Base-by-base conservation (phyloP, 441 rosid genomes). In the Pelargonium australe region DNA sequence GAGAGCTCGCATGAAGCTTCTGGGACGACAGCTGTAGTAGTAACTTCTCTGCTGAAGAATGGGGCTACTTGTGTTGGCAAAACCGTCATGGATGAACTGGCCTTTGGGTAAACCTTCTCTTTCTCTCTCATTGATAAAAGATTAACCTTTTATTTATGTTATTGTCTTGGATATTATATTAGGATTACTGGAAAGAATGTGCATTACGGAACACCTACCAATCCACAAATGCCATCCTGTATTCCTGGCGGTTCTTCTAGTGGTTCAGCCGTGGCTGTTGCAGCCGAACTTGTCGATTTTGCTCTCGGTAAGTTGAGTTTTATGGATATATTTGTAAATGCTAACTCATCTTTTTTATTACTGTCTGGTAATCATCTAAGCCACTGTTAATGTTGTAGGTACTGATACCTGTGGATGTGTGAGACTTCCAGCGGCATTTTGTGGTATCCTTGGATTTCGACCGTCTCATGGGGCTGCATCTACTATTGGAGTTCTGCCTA, bases 1-100 rank as follows among this genome's bases (percentile, higher is more conserved):
- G 78, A 72, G 77, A 85, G 80, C 71, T 84, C 91, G 31, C 99
- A 89, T 69, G 89, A 83, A 64, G 81, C 79, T 49, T 92, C 99
- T 1, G 91, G 78, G 70, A 85, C 86, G 72, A 94, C 91, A 2
- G 97, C 99, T 1, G 78, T 84, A 10, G 93, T 72, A 7, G 86
- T 94, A 12, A 87, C 93, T 14, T 69, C 84, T 47, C 81, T 94
- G 45, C 81, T 91, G 80, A 87, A 83, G 75, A 85, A 81, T 73
- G 99, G 97, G 66, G 99, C 99, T 77, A 85, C 90, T 79, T 94
- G 99, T 77, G 82, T 88, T 74, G 99, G 91, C 76, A 89, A 85
- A 82, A 91, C 99, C 19, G 84, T 91, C 72, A 81, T 89, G 85
- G 92, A 85, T 65, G 97, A 94, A 82, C 76, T 94, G 77, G 89